Base-by-base conservation (phyloP, 345 rosid species). In the Moricandia arvensis region DNA sequence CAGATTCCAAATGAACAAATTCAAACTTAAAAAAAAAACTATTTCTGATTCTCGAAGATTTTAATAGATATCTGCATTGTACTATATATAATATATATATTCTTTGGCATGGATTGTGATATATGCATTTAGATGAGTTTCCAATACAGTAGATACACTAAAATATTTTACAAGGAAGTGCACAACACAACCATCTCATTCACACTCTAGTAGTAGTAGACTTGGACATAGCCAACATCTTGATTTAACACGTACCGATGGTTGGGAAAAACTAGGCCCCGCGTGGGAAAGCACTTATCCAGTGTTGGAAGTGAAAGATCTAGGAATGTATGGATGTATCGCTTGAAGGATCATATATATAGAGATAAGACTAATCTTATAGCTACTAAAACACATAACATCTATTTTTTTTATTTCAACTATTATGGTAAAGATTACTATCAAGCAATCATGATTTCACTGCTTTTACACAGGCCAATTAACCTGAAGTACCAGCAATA, bases 201-300 rank as follows among this genome's bases (percentile, higher is more conserved):
- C 53, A n/a, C 45, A 54, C 24, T 49, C 55, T 33, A 12, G n/a
- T 15, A 5, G 16, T 53, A 33, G 27, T 67, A 51, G 71, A 31
- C 15, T 51, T 33, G 31, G 17, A 58, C 34, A 58, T 27, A 58
- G 62, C 34, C 5, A 58, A 58, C 62, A 27, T 58, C 9, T 58
- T 27, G 61, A 57, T 27, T 57, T 21, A 57, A 58, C 62, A 12
- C 35, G 27, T 30, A 58, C 35, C 35, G 62, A 27, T 58, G 62
- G 62, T 13, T 58, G 17, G 62, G 62, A 34, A 58, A 66, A 67
- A 38, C 61, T 51, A 51, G 17, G 37, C 16, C 43, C 60, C 71
- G 17, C 43, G 16, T 30, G 43, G 7, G 16, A 18, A 62, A 30
- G 26, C 37, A 15, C 33, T 66, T 45, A 29, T 9, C 58, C 5